Base-by-base conservation (phyloP, 768 basidiomycete species). In the Pleurotus citrinopileatus region DNA sequence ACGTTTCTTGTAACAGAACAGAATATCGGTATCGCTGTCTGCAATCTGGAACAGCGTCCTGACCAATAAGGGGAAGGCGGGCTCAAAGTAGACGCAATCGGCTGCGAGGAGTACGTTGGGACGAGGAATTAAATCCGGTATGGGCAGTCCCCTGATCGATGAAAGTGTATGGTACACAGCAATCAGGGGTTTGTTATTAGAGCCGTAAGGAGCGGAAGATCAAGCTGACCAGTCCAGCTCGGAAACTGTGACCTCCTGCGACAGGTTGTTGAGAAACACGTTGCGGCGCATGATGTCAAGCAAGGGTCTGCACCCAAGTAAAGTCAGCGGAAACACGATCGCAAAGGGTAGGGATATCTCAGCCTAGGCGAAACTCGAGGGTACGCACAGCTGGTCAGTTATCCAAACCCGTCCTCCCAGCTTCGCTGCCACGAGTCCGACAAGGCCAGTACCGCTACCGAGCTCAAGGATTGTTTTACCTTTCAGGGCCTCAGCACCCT, bases 31-130 rank as follows among this genome's bases (percentile, higher is more conserved):
- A 17, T 69, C 67, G 32, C 67, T 65, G 19, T 76, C 73, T 1
- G 79, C 73, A 32, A 96, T 79, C 40, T 86, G 80, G 28, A 72
- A 76, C 27, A 98, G 74, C 0, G 94, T 95, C 58, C 85, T 69
- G 2, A 94, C 89, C 1, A 98, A 81, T 10, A 94, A 78, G 6
- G 93, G 88, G 62, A 97, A 98, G 0, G 91, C 85, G 10, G 93
- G 91, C 69, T 97, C 94, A 59, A 92, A 94, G 72, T 98, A 98
- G 7, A 98, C 94, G 60, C 94, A 98, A 64, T 98, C 94, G 0
- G 94, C 94, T 1, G 91, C 92, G 3, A 98, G 79, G 55, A 98
- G 79, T 22, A 96, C 50, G 62, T 91, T 83, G 4, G 85, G 79
- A 3, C 63, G 67, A 12, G 68, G 72, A 38, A 82, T 62, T 71